Percentiles rank a stretch among this genome's conserved stretches.
Evolutionary conservation across 176 grass and related monocot species (phyloP).

Genomic region (Secale cereale): DNA sequence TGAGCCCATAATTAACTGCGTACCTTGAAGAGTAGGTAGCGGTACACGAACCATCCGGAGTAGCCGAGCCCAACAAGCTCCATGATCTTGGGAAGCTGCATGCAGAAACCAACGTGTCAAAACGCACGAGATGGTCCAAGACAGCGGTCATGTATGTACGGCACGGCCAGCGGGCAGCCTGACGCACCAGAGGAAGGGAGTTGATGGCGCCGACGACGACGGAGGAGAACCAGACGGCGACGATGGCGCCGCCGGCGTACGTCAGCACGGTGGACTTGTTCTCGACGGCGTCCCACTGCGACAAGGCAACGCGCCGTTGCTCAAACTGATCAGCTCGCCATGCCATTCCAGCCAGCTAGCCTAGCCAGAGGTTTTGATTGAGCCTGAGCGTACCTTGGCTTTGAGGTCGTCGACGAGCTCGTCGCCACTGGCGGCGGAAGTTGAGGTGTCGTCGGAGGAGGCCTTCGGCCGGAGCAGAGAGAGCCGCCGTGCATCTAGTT

Average conservation of each 20-base stretch:
- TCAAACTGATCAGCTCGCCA: not conserved
- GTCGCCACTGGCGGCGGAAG: constrained; percentile 32
- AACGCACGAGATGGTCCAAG: no score
- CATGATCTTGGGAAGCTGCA: constrained; percentile 92
- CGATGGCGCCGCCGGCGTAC: constrained; percentile 69
- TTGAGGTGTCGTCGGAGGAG: constrained; percentile 64
- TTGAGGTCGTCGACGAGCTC: constrained; percentile 71
- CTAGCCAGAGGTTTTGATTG: no score
- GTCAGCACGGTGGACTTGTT: constrained; percentile 85
- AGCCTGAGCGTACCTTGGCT: constrained; percentile 79
- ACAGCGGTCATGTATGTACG: no score
- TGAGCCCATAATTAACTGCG: not conserved
- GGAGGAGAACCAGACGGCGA: constrained; percentile 77
- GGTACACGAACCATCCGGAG: constrained; percentile 92
- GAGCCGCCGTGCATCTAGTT: constrained; percentile 44
- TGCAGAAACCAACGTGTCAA: constrained; percentile 23
- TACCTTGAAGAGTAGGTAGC: constrained; percentile 98
- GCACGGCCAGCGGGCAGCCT: no score
- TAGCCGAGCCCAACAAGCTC: constrained; percentile 89
- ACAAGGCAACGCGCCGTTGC: not conserved
- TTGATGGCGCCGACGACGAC: constrained; percentile 81
- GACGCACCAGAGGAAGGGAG: constrained; percentile 80
- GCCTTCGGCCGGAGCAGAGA: constrained; percentile 48
- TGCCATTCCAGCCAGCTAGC: no score
- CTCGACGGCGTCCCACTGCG: constrained; percentile 85